Percentiles rank a stretch among this genome's conserved stretches.
These are phyloP conservation scores for Colletotrichum sp. DNA, from an alignment of 2,329 filamentous ascomycete genomes.

Conservation along the genomic window DNA sequence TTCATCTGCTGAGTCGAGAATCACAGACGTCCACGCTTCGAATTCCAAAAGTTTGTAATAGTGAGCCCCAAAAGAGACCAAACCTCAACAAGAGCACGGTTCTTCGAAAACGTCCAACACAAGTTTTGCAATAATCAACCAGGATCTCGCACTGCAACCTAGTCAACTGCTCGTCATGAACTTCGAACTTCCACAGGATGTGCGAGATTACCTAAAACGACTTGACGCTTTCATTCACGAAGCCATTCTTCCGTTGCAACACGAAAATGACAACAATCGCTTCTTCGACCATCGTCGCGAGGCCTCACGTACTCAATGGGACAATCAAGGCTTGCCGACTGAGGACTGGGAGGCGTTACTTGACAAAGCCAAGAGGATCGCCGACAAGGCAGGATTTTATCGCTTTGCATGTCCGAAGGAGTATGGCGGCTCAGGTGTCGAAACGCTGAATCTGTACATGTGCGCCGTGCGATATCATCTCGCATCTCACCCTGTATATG, in stretches of 20 bases:
- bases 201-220: background rate
- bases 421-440: background rate
- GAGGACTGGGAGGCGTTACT: background rate
- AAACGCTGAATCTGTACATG: background rate
- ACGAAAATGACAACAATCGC: background rate
- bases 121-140: background rate
- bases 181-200: background rate
- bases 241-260: background rate
- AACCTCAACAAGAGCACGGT: background rate
- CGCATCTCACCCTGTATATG: background rate
- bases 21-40: background rate
- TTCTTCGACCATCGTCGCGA: background rate
- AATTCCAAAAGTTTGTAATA: rapidly evolving
- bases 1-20: background rate
- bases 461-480: background rate
- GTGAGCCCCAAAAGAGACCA: background rate
- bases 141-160: background rate
- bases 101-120: background rate
- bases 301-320: background rate
- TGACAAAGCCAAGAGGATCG: background rate
- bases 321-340: background rate
- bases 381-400: background rate
- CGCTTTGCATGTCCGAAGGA: background rate
- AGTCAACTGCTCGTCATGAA: background rate
- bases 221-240: background rate